Conservation (phyloP, 2,329 filamentous ascomycete genomes). For the Byssoonygena ceratinophila region DNA sequence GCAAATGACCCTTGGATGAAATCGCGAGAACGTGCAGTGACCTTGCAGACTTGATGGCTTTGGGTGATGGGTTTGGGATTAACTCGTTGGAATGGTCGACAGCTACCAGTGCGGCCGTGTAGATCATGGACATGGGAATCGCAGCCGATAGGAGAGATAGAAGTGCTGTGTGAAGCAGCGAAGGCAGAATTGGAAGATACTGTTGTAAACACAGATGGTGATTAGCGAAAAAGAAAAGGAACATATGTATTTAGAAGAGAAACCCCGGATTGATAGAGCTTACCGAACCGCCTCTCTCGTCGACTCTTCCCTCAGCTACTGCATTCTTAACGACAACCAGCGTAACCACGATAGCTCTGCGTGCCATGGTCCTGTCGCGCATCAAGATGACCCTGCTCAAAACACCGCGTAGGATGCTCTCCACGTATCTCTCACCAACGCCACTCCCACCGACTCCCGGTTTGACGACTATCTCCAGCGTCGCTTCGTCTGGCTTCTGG, state of each 20-base stretch:
- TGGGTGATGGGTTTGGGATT: slow-evolving; percentile 51
- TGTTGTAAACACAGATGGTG: slow-evolving; percentile 27
- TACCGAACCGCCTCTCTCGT: slow-evolving; percentile 32
- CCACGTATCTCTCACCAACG: slow-evolving; percentile 72
- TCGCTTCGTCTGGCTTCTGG: slow-evolving; percentile 81
- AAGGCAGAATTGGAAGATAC: slow-evolving; percentile 70
- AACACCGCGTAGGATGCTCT: slow-evolving; percentile 42
- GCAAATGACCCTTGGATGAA: slow-evolving; percentile 58
- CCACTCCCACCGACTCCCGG: slow-evolving; percentile 76
- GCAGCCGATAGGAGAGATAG: slow-evolving; percentile 71
- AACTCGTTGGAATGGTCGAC: slow-evolving; percentile 40
- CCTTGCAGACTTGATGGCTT: slow-evolving; percentile 50
- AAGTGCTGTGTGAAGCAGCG: slow-evolving; percentile 68
- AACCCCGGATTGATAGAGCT: slow-evolving; percentile 15
- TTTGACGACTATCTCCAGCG: slow-evolving; percentile 79
- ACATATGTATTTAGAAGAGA: not conserved
- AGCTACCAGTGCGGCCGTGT: slow-evolving; percentile 55
- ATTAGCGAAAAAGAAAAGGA: not conserved
- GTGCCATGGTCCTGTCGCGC: slow-evolving; percentile 34
- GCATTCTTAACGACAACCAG: slow-evolving; percentile 33
- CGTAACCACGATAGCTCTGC: slow-evolving; percentile 36
- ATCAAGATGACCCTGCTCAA: slow-evolving; percentile 33
- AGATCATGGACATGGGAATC: slow-evolving; percentile 65
- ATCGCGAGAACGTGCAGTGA: slow-evolving; percentile 80
- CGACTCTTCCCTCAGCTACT: slow-evolving; percentile 23